Percentiles rank a stretch among this genome's conserved stretches.
Conservation (phyloP, 441 rosid species). For the Syzygium syzygioides region DNA sequence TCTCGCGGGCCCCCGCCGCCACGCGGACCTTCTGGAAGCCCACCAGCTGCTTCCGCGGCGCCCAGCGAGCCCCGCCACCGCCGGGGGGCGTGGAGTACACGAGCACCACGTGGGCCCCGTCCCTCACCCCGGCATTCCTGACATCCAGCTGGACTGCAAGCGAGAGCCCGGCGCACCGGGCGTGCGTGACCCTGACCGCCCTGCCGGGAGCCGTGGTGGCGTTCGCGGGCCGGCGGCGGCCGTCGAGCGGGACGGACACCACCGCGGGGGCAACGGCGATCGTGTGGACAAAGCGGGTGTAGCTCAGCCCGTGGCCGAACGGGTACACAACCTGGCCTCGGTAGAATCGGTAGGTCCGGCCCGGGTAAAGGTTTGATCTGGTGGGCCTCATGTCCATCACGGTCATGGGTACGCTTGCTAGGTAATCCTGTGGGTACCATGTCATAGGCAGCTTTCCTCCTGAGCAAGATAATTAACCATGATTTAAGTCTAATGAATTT, state of each 20-base stretch:
- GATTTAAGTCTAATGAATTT: neutral
- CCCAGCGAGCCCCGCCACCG: slow-evolving; percentile 44
- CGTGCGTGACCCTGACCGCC: slow-evolving; percentile 66
- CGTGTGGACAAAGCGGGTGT: slow-evolving; percentile 55
- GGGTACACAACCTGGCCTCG: slow-evolving; percentile 76
- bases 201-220: slow-evolving; percentile 44
- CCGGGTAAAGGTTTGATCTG: slow-evolving; percentile 48
- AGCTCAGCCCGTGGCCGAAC: slow-evolving; percentile 83
- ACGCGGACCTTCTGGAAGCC: slow-evolving; percentile 62
- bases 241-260: slow-evolving; percentile 41
- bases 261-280: slow-evolving; percentile 51
- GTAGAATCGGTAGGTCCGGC: slow-evolving; percentile 86
- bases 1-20: slow-evolving; percentile 35
- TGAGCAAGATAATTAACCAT: neutral
- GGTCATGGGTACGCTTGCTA: slow-evolving; percentile 71
- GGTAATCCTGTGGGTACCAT: slow-evolving; percentile 89
- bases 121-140: slow-evolving; percentile 53
- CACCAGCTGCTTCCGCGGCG: slow-evolving; percentile 69
- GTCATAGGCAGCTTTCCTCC: slow-evolving; percentile 94
- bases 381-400: slow-evolving; percentile 75
- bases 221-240: slow-evolving; percentile 31
- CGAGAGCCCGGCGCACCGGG: slow-evolving; percentile 47
- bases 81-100: slow-evolving; percentile 60
- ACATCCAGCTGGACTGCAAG: slow-evolving; percentile 63
- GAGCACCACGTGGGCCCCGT: slow-evolving; percentile 62